These are phyloP conservation scores for Arxiozyma telluris DNA, from an alignment of 1,139 yeast genomes.

Conservation along the genomic window DNA sequence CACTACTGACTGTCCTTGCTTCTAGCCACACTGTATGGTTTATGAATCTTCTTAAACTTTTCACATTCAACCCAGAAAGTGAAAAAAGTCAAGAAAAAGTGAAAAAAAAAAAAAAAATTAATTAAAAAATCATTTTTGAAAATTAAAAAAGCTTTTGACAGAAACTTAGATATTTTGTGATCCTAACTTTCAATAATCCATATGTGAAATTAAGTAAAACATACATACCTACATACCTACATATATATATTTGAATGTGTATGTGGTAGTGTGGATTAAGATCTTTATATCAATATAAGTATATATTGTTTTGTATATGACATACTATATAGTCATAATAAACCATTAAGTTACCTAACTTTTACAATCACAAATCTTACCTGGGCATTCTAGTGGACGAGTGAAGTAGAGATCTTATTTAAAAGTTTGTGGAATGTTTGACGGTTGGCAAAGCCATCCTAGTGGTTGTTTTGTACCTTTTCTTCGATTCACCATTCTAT, in stretches of 20 bases:
- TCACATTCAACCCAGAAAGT: background rate
- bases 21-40: too few relatives aligned
- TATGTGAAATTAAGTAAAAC: too few relatives aligned
- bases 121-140: too few relatives aligned
- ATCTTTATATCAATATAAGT: too few relatives aligned
- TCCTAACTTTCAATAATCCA: too few relatives aligned
- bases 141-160: background rate
- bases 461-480: conserved; percentile 34
- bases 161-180: background rate
- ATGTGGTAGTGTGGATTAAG: too few relatives aligned
- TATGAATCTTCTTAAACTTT: background rate
- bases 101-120: too few relatives aligned
- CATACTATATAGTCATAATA: too few relatives aligned
- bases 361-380: background rate
- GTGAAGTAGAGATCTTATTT: conserved; percentile 7
- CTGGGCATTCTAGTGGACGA: background rate
- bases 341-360: background rate
- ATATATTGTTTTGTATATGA: too few relatives aligned
- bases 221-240: too few relatives aligned
- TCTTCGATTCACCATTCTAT: conserved; percentile 29
- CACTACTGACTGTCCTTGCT: background rate
- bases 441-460: conserved; percentile 35
- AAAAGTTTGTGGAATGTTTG: conserved; percentile 26
- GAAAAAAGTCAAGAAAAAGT: too few relatives aligned
- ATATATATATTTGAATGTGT: too few relatives aligned